phyloP scores from a whole-genome alignment of 2,329 filamentous ascomycete species.

The Cryphonectria radicalis region DNA sequence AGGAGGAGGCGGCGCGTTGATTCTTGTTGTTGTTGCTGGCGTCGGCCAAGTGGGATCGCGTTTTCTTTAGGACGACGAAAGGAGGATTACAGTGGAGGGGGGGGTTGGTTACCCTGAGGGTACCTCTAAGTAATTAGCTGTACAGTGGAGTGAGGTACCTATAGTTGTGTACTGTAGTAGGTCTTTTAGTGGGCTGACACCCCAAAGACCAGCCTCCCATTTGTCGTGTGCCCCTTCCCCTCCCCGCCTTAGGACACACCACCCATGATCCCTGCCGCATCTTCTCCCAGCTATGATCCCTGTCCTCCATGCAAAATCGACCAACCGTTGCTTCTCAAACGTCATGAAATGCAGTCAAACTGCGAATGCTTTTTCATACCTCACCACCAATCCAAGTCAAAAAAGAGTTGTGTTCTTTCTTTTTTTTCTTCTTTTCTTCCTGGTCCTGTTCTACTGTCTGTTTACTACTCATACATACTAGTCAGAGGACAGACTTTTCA shows the following conservation, averaged over 20 bases:
- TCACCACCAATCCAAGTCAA: neutral
- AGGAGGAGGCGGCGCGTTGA: slow-evolving; percentile 10
- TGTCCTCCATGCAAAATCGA: neutral
- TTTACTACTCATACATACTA: neutral
- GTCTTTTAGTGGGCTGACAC: neutral
- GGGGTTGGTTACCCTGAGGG: neutral
- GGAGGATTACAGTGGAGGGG: slow-evolving; percentile 17
- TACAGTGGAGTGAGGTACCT: neutral
- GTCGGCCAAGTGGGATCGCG: slow-evolving; percentile 18
- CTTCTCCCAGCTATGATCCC: neutral
- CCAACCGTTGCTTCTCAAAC: neutral
- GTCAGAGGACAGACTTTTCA: neutral
- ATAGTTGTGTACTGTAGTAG: neutral
- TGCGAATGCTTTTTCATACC: neutral
- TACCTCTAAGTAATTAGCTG: neutral
- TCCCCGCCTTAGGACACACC: too few relatives aligned
- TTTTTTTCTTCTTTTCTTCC: neutral
- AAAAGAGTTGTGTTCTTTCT: neutral
- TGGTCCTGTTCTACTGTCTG: neutral
- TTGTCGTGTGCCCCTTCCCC: neutral
- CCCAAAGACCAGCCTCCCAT: neutral
- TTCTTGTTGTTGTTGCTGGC: neutral
- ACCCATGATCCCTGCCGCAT: neutral
- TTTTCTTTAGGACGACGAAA: slow-evolving; percentile 18
- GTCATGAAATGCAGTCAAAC: slow-evolving; percentile 18